Percentiles rank a stretch among this genome's conserved stretches.
Evolutionary conservation across 495 filamentous ascomycete genomes (phyloP).

Genomic region (Bacidia rubella): DNA sequence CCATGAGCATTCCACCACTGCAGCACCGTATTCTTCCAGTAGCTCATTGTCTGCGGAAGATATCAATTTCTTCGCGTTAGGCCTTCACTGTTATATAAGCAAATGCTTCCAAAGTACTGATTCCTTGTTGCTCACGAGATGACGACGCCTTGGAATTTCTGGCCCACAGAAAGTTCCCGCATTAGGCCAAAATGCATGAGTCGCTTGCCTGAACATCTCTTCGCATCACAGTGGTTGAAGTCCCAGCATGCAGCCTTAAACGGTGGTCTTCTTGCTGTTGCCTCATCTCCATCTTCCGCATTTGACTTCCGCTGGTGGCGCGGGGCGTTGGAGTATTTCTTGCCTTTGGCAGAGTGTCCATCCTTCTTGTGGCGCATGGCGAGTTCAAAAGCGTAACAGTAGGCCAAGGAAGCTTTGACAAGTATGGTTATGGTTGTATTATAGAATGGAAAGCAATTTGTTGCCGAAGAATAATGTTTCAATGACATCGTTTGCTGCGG

Average conservation of each 20-base stretch:
- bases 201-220: constrained; percentile 89
- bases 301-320: constrained; percentile 30
- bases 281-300: constrained; percentile 26
- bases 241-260: constrained; percentile 98
- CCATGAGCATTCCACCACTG: constrained; percentile 97
- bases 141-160: constrained; percentile 79
- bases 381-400: constrained; percentile 1
- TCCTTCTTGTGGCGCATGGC: constrained; percentile 94
- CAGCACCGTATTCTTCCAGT: constrained; percentile 78
- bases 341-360: constrained; percentile 56
- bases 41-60: constrained; percentile 69
- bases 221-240: constrained; percentile 91
- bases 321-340: constrained; percentile 39
- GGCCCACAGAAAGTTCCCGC: constrained; percentile 83
- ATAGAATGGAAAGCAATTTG: too few species aligned
- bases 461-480: neutral
- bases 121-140: constrained; percentile 48
- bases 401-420: too few species aligned
- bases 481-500: constrained; percentile 2
- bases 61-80: constrained; percentile 75
- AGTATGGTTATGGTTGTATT: too few species aligned
- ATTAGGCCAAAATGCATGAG: constrained; percentile 85
- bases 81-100: constrained; percentile 31
- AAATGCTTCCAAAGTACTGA: neutral
- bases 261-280: constrained; percentile 35